These are phyloP conservation scores for Bacterosira constricta DNA, from an alignment of 108 stramenopile species.

Conservation along the genomic window DNA sequence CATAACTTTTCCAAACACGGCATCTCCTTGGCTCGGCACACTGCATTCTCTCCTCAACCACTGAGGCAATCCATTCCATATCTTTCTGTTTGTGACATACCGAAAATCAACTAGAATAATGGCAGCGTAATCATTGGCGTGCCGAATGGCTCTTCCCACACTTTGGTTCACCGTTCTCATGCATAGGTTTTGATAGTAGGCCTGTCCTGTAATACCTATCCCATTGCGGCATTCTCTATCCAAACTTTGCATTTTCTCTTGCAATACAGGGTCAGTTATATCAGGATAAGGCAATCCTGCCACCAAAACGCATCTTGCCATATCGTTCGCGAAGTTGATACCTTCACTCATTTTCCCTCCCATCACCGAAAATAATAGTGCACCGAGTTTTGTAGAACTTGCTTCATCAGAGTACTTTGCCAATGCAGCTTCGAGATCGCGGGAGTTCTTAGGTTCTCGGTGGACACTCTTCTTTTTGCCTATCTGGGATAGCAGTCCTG, in stretches of 20 bases:
- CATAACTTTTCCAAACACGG: conserved; percentile 38
- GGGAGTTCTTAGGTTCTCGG: conserved; percentile 84
- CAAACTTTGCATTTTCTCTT: conserved; percentile 86
- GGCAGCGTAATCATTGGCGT: conserved; percentile 92
- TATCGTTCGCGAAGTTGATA: conserved; percentile 98
- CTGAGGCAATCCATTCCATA: conserved; percentile 74
- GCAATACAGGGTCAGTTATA: conserved; percentile 91
- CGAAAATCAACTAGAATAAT: conserved; percentile 90
- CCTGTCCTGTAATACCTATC: conserved; percentile 55
- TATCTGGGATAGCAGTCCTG: conserved; percentile 61
- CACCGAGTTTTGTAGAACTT: conserved; percentile 58
- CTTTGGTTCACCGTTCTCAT: conserved; percentile 98
- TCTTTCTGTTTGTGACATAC: conserved; percentile 67
- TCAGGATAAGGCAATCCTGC: conserved; percentile 99
- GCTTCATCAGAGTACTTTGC: conserved; percentile 62
- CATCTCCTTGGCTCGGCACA: conserved; percentile 9
- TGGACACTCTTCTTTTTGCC: conserved; percentile 61
- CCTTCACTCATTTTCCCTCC: conserved; percentile 99
- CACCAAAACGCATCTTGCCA: conserved; percentile 94
- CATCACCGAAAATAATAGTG: conserved; percentile 92
- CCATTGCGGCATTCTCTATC: conserved; percentile 42
- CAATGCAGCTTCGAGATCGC: conserved; percentile 81
- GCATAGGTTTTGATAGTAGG: conserved; percentile 94
- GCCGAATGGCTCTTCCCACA: conserved; percentile 97
- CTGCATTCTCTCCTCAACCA: conserved; percentile 66